Base-by-base conservation (phyloP, 345 rosid species). In the Populus alba region DNA sequence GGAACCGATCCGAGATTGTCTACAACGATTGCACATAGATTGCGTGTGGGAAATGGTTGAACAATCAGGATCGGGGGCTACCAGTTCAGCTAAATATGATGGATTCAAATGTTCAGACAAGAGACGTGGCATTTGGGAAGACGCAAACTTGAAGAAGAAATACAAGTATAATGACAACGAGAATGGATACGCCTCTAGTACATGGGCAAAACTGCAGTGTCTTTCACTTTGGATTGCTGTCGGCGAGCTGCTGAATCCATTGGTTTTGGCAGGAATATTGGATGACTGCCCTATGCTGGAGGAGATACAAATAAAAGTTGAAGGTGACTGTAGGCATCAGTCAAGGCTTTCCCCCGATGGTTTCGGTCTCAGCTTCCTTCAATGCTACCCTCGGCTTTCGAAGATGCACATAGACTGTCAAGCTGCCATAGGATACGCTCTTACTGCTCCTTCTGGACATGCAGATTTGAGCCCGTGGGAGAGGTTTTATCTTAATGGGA, bases 401-500 rank as follows among this genome's bases (percentile, higher is more conserved):
- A 96, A 89, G 89, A 89, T 94, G 98, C 86, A 86, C 66, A 49
- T 94, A 79, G 95, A 94, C 74, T 96, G 94, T 49, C 80, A 93
- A 0, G 97, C 90, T 62, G 88, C 91, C 0, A 84, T 91, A 33
- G 98, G 99, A 11, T 92, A 38, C 45, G 93, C 85, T 0, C 77
- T 94, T 1, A 94, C 99, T 1, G 99, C 99, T 7, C 98, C 99
- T 0, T 88, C 91, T 0, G 94, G 92, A 72, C 89, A 91, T 80
- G 89, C 88, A 90, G 99, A 96, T 81, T 65, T 96, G 81, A 94
- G 92, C 83, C 79, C 91, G 81, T 96, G 99, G 97, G 99, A 96
- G 85, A 89, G 99, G 69, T 91, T 89, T 84, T 91, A 86, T 86
- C 82, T 96, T 67, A 88, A 85, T 3, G 97, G 94, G 31, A 91